Evolutionary conservation across 345 rosid genomes (phyloP).

Genomic region (Gossypium stocksii): DNA sequence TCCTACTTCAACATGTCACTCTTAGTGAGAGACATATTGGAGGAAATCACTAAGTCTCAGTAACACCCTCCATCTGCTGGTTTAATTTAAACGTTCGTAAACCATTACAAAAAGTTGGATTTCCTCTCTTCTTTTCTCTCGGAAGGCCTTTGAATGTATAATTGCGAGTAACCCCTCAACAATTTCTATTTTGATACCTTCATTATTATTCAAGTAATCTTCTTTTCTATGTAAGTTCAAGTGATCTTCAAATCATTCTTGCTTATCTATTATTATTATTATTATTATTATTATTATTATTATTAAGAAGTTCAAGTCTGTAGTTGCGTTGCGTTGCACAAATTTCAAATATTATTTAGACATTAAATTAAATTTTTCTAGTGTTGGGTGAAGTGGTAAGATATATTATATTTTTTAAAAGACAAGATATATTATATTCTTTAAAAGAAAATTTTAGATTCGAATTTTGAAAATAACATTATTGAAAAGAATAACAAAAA

Average conservation of each 20-base stretch:
- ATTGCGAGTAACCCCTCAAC: neutral
- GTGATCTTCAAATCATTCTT: neutral
- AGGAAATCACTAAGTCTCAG: conserved; percentile 1
- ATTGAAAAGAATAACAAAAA: too few relatives aligned
- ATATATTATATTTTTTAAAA: too few relatives aligned
- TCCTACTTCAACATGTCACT: conserved; percentile 38
- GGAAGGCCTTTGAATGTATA: neutral
- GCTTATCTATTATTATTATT: neutral
- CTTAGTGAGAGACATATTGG: conserved; percentile 39
- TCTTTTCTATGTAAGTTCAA: neutral
- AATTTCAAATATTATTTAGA: too few relatives aligned
- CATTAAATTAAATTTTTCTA: too few relatives aligned
- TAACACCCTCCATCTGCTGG: neutral
- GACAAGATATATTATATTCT: too few relatives aligned
- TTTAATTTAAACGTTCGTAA: neutral
- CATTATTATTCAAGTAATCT: neutral
- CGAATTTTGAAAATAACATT: too few relatives aligned
- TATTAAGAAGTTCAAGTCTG: neutral
- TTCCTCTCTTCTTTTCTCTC: neutral
- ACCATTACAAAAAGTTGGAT: neutral
- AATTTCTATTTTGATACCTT: neutral
- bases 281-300: neutral
- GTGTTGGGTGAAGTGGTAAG: too few relatives aligned
- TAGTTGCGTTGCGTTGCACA: neutral
- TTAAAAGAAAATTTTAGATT: too few relatives aligned